Conservation (phyloP, 2,329 filamentous ascomycete genomes). For the Coleophoma cylindrospora region DNA sequence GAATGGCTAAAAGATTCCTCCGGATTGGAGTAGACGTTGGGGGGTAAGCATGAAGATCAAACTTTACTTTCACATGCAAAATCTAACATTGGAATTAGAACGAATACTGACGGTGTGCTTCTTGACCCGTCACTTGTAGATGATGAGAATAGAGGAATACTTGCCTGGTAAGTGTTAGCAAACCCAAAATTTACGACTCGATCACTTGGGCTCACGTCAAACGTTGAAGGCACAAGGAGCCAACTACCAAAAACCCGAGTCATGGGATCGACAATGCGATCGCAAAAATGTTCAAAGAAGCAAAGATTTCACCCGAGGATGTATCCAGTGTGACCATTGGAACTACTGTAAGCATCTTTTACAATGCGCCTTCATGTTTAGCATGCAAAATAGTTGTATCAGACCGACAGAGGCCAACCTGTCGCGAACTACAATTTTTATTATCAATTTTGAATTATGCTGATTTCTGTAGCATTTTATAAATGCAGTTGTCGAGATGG, state of each 20-base stretch:
- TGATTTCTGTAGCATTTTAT: constrained; percentile 39
- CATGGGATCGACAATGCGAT: constrained; percentile 16
- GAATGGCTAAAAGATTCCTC: no score
- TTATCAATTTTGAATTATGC: no score
- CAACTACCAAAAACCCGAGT: constrained; percentile 15
- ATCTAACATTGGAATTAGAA: no score
- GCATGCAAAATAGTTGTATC: no score
- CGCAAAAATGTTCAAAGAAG: constrained; percentile 13
- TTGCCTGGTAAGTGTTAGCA: constrained; percentile 4
- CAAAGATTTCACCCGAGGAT: constrained; percentile 24
- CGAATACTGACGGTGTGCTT: constrained; percentile 10
- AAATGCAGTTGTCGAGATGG: constrained; percentile 52
- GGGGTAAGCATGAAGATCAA: no score
- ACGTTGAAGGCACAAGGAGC: constrained; percentile 10
- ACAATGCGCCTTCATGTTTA: no score
- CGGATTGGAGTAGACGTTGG: no score
- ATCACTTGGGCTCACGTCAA: no score
- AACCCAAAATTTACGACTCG: no score
- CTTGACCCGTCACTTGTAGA: constrained; percentile 6
- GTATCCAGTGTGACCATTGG: constrained; percentile 14
- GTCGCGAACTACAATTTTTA: no score
- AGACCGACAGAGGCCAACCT: no score
- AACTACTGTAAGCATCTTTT: constrained; percentile 26
- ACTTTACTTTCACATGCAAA: no score
- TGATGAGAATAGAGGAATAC: constrained; percentile 5